These are phyloP conservation scores for Coleophoma crateriformis DNA, from an alignment of 2,329 filamentous ascomycete genomes.

Conservation along the genomic window DNA sequence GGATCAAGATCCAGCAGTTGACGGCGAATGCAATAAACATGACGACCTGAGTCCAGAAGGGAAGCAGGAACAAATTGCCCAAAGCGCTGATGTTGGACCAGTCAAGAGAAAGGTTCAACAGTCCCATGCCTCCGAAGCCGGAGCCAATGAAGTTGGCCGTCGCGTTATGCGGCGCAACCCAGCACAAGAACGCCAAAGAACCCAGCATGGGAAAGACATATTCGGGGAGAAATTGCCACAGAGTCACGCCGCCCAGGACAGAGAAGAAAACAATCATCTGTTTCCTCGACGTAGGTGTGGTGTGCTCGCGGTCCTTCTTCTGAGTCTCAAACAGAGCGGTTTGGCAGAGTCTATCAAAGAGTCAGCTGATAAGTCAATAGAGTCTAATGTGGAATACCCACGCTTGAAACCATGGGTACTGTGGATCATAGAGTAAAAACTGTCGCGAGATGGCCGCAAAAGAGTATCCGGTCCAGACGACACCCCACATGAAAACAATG, in stretches of 20 bases:
- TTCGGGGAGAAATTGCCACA: conserved; percentile 60
- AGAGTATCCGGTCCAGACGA: conserved; percentile 52
- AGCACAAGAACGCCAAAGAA: conserved; percentile 57
- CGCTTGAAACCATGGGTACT: conserved; percentile 45
- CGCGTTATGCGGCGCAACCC: conserved; percentile 53
- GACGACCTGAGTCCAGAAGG: conserved; percentile 54
- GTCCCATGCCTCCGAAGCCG: conserved; percentile 57
- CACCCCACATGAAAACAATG: conserved; percentile 55
- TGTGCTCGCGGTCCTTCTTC: conserved; percentile 43
- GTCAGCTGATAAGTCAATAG: neutral
- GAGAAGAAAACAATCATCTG: conserved; percentile 54
- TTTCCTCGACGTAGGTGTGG: conserved; percentile 40
- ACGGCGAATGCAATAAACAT: conserved; percentile 48
- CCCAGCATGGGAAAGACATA: conserved; percentile 54
- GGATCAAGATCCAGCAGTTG: conserved; percentile 53
- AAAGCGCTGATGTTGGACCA: conserved; percentile 54
- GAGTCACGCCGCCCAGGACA: conserved; percentile 42
- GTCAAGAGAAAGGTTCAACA: conserved; percentile 53
- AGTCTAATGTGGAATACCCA: conserved; percentile 10
- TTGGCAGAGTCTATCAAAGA: conserved; percentile 34
- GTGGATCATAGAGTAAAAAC: conserved; percentile 51
- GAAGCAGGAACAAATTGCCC: conserved; percentile 46
- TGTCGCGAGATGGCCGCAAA: conserved; percentile 53
- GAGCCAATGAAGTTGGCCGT: conserved; percentile 55
- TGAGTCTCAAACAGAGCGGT: conserved; percentile 54